A percentile compares a stretch with the other conserved stretches of the same genome.
These are phyloP conservation scores for Backusella mclennaniae DNA, from an alignment of 192 early-diverging fungal species.

Conservation along the genomic window DNA sequence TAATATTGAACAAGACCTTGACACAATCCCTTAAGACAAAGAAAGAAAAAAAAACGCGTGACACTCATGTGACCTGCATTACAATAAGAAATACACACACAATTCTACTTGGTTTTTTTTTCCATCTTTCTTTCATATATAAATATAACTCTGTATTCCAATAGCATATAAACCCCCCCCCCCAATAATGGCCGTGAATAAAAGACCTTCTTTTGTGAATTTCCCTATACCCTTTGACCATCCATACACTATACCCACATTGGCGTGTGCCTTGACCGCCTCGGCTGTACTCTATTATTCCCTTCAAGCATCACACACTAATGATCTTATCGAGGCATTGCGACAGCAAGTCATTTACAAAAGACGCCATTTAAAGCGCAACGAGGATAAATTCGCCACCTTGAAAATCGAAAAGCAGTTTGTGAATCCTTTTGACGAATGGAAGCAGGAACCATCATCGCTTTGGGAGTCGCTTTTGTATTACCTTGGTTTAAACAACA, in stretches of 20 bases:
- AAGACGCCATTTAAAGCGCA: slow-evolving; percentile 16
- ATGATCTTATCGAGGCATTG: slow-evolving; percentile 30
- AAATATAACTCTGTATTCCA: not conserved
- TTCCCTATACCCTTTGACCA: slow-evolving; percentile 42
- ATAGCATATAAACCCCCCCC: too few relatives aligned
- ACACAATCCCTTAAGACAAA: slow-evolving; percentile 50
- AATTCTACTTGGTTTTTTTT: too few relatives aligned
- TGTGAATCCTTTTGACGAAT: slow-evolving; percentile 64
- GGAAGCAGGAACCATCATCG: slow-evolving; percentile 31
- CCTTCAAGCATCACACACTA: slow-evolving; percentile 20
- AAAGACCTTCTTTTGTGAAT: slow-evolving; percentile 28
- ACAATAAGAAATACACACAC: not conserved
- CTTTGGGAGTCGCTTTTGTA: slow-evolving; percentile 23
- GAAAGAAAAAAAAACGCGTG: not conserved
- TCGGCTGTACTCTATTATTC: slow-evolving; percentile 36
- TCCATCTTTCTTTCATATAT: not conserved
- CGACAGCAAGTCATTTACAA: slow-evolving; percentile 16
- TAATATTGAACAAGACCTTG: slow-evolving; percentile 71
- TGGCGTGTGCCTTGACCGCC: slow-evolving; percentile 17
- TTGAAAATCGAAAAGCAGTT: slow-evolving; percentile 42
- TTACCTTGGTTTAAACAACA: slow-evolving; percentile 11
- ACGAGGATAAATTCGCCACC: slow-evolving; percentile 31
- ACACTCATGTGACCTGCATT: slow-evolving; percentile 5
- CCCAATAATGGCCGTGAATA: not conserved
- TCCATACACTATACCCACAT: slow-evolving; percentile 29